Evolutionary conservation across 2,329 filamentous ascomycete genomes (phyloP).

Genomic region (Sclerotinia borealis): DNA sequence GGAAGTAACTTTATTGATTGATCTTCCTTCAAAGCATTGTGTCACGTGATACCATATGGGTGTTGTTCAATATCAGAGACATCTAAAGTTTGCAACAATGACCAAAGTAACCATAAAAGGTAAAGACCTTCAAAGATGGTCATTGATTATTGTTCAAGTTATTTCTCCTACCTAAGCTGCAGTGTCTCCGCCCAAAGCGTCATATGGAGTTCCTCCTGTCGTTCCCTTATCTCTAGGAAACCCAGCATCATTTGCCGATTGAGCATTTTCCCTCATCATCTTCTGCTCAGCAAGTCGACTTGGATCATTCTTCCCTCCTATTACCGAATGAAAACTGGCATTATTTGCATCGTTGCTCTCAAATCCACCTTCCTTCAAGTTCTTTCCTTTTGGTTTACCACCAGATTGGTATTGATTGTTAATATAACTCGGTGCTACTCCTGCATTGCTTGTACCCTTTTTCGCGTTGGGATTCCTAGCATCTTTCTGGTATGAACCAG

Average conservation of each 20-base stretch:
- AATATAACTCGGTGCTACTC: slow-evolving; percentile 28
- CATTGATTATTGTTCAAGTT: background rate
- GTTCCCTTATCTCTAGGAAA: slow-evolving; percentile 22
- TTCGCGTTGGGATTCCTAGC: slow-evolving; percentile 9
- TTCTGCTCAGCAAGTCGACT: slow-evolving; percentile 40
- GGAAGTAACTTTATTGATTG: background rate
- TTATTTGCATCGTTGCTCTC: slow-evolving; percentile 27
- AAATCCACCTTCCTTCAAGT: slow-evolving; percentile 29
- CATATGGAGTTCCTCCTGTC: slow-evolving; percentile 5
- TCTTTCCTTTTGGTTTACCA: slow-evolving; percentile 26
- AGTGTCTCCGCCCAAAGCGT: background rate
- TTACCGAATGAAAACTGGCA: slow-evolving; percentile 35
- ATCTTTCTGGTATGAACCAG: slow-evolving; percentile 15
- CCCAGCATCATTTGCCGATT: slow-evolving; percentile 15
- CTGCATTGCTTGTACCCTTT: slow-evolving; percentile 16
- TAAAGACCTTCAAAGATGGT: background rate
- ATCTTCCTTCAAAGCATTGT: background rate
- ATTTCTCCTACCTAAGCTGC: background rate
- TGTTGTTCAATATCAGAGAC: background rate
- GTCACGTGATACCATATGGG: background rate
- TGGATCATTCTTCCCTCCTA: slow-evolving; percentile 44
- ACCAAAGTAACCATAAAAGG: background rate
- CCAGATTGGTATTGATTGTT: slow-evolving; percentile 19
- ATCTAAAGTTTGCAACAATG: background rate
- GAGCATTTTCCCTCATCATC: slow-evolving; percentile 32